These are phyloP conservation scores for Nelumbo lutea DNA, from an alignment of 164 flowering plant genomes.

Conservation along the genomic window DNA sequence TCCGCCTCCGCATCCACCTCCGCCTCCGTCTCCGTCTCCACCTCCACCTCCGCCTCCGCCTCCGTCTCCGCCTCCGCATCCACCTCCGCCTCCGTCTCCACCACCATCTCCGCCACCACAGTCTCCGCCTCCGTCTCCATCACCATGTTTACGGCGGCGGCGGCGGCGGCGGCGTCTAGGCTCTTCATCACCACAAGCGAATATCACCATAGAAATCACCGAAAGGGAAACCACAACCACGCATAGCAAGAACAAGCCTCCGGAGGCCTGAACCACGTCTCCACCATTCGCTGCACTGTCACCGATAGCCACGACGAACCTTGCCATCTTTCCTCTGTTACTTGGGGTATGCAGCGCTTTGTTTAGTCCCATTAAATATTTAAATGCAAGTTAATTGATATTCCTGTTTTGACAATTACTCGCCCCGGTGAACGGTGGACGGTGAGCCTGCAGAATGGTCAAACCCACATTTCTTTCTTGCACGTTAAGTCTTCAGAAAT, in stretches of 20 bases:
- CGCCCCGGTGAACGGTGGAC: too few relatives aligned
- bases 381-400: too few relatives aligned
- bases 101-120: background rate
- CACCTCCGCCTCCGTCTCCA: background rate
- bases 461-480: too few relatives aligned
- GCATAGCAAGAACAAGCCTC: background rate
- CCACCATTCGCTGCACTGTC: background rate
- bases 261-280: background rate
- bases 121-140: background rate
- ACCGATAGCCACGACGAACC: background rate
- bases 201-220: conserved; percentile 2
- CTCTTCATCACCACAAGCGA: background rate
- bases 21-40: background rate
- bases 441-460: too few relatives aligned
- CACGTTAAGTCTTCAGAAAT: too few relatives aligned
- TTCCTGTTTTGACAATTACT: too few relatives aligned
- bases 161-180: background rate
- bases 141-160: background rate
- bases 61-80: background rate
- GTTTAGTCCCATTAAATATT: too few relatives aligned
- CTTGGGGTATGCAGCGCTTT: too few relatives aligned
- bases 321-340: too few relatives aligned
- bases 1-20: background rate
- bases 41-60: background rate
- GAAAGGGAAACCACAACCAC: background rate